Evolutionary conservation across 305 asterid species (phyloP).

Genomic region (Fraxinus xanthoxyloides): DNA sequence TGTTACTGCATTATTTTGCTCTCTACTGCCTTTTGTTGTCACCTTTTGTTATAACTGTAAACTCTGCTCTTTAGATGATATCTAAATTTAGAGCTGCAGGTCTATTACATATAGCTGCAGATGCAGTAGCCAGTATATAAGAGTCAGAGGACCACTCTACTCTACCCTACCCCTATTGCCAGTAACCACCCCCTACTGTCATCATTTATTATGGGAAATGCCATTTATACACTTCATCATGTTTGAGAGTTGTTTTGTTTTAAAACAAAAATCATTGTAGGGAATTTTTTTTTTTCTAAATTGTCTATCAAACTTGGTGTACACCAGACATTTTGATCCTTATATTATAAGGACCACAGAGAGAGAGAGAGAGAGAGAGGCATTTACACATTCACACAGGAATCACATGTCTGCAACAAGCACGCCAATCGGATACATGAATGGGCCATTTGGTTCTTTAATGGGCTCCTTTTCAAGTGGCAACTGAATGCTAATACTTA

Average conservation of each 20-base stretch:
- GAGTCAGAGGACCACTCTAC: not conserved
- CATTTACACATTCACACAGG: not conserved
- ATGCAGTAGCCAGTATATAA: not conserved
- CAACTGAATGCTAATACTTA: not conserved
- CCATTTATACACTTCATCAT: too few species aligned
- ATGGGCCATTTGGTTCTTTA: not conserved
- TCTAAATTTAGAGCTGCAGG: not conserved
- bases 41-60: not conserved
- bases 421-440: not conserved
- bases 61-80: not conserved
- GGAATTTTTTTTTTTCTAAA: too few species aligned
- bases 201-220: not conserved
- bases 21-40: not conserved
- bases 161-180: not conserved
- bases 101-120: not conserved
- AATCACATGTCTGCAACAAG: not conserved
- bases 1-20: not conserved
- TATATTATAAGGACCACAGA: not conserved
- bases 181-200: not conserved
- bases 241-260: too few species aligned
- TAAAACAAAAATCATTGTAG: too few species aligned
- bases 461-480: not conserved
- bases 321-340: too few species aligned
- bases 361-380: too few species aligned
- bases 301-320: too few species aligned